A percentile compares a stretch with the other conserved stretches of the same genome.
Conservation (phyloP, 495 filamentous ascomycete genomes). For the Tuber melanosporum region DNA sequence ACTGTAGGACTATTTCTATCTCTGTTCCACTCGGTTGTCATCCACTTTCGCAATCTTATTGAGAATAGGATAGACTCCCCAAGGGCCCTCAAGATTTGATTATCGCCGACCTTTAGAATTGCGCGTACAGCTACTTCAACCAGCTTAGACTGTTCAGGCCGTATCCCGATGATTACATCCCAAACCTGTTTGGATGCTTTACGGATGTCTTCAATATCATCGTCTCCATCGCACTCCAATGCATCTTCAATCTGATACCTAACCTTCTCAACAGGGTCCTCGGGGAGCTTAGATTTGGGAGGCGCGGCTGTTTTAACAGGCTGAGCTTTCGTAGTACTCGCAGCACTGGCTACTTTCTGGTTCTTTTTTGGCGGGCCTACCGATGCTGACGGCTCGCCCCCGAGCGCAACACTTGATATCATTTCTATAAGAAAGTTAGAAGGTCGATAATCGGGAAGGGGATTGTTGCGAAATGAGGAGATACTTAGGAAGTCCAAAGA, state of each 20-base stretch:
- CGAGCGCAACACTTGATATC: slow-evolving; percentile 27
- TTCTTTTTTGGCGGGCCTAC: slow-evolving; percentile 26
- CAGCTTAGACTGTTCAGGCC: slow-evolving; percentile 31
- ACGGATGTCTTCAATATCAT: slow-evolving; percentile 40
- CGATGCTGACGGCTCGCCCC: slow-evolving; percentile 28
- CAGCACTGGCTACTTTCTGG: slow-evolving; percentile 9
- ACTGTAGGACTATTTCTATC: slow-evolving; percentile 33
- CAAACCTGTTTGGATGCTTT: slow-evolving; percentile 37
- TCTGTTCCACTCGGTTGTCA: slow-evolving; percentile 40
- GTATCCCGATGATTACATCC: slow-evolving; percentile 34
- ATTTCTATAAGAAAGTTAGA: slow-evolving; percentile 28
- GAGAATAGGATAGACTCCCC: slow-evolving; percentile 39
- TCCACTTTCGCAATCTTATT: slow-evolving; percentile 39
- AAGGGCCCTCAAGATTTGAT: slow-evolving; percentile 33
- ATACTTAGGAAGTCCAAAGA: background rate
- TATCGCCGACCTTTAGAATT: slow-evolving; percentile 38
- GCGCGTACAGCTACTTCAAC: slow-evolving; percentile 35
- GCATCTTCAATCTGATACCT: slow-evolving; percentile 35
- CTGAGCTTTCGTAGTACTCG: slow-evolving; percentile 12
- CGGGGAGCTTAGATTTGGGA: slow-evolving; percentile 31
- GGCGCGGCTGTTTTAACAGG: slow-evolving; percentile 7
- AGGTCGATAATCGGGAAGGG: background rate
- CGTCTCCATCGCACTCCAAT: slow-evolving; percentile 26
- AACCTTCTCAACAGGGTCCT: slow-evolving; percentile 33
- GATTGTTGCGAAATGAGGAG: background rate